These are phyloP conservation scores for Iberis pinnata DNA, from an alignment of 345 rosid species.

Conservation along the genomic window DNA sequence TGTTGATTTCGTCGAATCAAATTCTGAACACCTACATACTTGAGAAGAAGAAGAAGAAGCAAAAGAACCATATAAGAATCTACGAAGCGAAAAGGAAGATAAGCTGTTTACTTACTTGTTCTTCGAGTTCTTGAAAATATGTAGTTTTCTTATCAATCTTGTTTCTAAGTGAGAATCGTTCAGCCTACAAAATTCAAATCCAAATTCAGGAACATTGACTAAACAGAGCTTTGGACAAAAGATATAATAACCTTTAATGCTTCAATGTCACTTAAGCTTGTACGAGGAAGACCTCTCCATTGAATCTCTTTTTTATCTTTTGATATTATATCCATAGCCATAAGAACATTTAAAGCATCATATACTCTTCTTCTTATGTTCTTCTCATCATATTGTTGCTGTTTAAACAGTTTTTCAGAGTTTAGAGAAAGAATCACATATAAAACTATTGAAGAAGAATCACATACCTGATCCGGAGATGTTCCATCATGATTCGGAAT, in stretches of 20 bases:
- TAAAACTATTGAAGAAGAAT: constrained; percentile 1
- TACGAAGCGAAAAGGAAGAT: not conserved
- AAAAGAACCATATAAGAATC: constrained; percentile 5
- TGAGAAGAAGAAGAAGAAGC: constrained; percentile 18
- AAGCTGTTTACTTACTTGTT: constrained; percentile 54
- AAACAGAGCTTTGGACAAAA: constrained; percentile 20
- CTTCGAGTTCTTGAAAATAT: constrained; percentile 85
- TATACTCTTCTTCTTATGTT: constrained; percentile 96
- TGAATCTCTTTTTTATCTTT: constrained; percentile 96
- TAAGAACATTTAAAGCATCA: constrained; percentile 96
- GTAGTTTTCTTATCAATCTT: constrained; percentile 86
- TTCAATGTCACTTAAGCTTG: constrained; percentile 85
- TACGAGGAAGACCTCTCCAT: constrained; percentile 97
- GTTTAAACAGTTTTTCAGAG: constrained; percentile 21
- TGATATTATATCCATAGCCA: constrained; percentile 98
- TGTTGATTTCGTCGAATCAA: constrained; percentile 78
- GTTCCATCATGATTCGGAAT: constrained; percentile 65
- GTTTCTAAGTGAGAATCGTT: constrained; percentile 61
- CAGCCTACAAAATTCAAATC: constrained; percentile 40
- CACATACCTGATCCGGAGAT: constrained; percentile 82
- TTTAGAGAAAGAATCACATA: not conserved
- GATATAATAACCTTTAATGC: constrained; percentile 67
- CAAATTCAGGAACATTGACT: constrained; percentile 2
- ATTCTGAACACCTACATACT: constrained; percentile 86
- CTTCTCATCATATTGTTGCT: constrained; percentile 98